Evolutionary conservation across 306 rosid species (phyloP).

Genomic region (Sindora glabra): DNA sequence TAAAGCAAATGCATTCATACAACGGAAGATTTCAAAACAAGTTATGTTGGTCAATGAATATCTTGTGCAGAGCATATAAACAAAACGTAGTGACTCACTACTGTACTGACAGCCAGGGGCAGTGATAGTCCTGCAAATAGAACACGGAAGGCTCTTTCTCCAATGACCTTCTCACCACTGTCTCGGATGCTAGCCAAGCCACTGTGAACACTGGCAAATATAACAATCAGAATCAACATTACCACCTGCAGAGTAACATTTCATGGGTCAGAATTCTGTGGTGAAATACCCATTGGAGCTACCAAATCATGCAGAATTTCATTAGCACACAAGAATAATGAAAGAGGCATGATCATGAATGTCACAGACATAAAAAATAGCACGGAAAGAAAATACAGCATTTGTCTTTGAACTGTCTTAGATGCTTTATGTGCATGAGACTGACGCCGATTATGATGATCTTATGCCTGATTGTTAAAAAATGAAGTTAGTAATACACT

Average conservation of each 20-base stretch:
- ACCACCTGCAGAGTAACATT: constrained; percentile 59
- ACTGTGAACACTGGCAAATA: constrained; percentile 78
- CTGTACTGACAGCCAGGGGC: constrained; percentile 82
- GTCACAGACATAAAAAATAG: background rate
- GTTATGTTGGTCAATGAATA: background rate
- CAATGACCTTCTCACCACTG: constrained; percentile 74
- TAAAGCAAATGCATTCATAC: background rate
- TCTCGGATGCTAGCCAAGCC: constrained; percentile 88
- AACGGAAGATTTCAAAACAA: background rate
- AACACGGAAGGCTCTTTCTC: constrained; percentile 90
- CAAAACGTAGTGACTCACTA: constrained; percentile 48
- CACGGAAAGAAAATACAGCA: background rate
- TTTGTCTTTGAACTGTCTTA: background rate
- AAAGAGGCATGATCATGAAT: background rate
- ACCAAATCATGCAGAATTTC: background rate
- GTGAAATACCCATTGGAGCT: background rate
- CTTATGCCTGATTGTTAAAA: background rate
- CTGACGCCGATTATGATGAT: background rate
- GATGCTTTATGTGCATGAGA: background rate
- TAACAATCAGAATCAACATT: constrained; percentile 54
- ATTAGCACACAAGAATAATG: background rate
- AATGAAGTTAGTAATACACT: background rate
- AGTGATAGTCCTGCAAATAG: constrained; percentile 84
- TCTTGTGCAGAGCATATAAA: background rate
- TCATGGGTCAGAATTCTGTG: constrained; percentile 15